Evolutionary conservation across 805 yeast genomes (phyloP).

Genomic region (Torulaspora gathmanii): DNA sequence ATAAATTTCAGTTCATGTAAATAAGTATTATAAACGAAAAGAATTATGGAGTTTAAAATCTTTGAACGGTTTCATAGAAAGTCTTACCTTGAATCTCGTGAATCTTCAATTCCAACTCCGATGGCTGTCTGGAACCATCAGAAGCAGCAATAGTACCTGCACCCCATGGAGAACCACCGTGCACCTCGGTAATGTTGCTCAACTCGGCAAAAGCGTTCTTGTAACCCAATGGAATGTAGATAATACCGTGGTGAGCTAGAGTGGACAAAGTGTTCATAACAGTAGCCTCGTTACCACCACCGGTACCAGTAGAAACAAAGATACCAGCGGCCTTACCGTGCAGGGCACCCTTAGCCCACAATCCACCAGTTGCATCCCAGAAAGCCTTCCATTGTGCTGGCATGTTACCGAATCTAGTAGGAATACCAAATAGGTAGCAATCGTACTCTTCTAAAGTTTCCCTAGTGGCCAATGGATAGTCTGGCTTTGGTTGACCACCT

Average conservation of each 20-base stretch:
- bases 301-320: constrained; percentile 71
- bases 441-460: constrained; percentile 62
- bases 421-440: constrained; percentile 79
- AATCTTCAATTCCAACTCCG: constrained; percentile 56
- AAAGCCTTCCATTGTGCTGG: constrained; percentile 77
- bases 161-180: constrained; percentile 85
- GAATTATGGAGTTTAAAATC: constrained; percentile 14
- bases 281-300: constrained; percentile 82
- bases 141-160: constrained; percentile 76
- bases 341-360: constrained; percentile 72
- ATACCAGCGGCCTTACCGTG: constrained; percentile 70
- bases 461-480: constrained; percentile 56
- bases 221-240: constrained; percentile 76
- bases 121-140: constrained; percentile 69
- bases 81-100: constrained; percentile 65
- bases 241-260: constrained; percentile 75
- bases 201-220: constrained; percentile 51
- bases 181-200: constrained; percentile 55
- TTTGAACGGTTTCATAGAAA: constrained; percentile 46
- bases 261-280: constrained; percentile 58
- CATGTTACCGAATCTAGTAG: constrained; percentile 77
- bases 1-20: background rate
- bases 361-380: constrained; percentile 72
- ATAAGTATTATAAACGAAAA: background rate
- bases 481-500: constrained; percentile 61